These are phyloP conservation scores for Incumbomyces delicatus DNA, from an alignment of 2,329 filamentous ascomycete species.

Conservation along the genomic window DNA sequence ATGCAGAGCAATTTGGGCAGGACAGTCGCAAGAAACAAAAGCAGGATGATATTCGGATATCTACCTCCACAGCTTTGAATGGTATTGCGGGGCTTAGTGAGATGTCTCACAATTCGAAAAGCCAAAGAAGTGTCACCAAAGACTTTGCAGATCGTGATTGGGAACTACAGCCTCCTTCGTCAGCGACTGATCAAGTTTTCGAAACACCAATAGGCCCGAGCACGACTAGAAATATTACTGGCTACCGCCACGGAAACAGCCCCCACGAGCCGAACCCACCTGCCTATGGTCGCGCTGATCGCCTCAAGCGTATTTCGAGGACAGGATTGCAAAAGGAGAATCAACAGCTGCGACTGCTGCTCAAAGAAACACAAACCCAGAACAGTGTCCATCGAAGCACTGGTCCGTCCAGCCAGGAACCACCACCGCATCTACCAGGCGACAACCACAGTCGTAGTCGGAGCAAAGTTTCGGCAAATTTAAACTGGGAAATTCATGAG, in stretches of 20 bases:
- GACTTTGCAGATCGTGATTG: background rate
- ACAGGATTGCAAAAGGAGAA: constrained; percentile 20
- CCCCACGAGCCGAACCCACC: background rate
- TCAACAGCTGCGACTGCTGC: constrained; percentile 18
- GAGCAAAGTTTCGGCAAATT: background rate
- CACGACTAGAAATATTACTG: background rate
- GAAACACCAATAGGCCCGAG: background rate
- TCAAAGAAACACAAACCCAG: constrained; percentile 15
- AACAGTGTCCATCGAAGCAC: background rate
- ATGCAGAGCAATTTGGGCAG: constrained; percentile 18
- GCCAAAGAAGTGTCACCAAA: background rate
- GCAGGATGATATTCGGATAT: constrained; percentile 6
- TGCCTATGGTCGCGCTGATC: constrained; percentile 12
- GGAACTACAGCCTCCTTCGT: background rate
- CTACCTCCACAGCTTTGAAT: background rate
- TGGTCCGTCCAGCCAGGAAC: background rate
- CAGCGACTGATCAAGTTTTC: background rate
- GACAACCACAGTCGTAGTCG: background rate
- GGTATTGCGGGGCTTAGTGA: background rate
- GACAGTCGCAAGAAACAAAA: constrained; percentile 15
- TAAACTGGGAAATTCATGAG: background rate
- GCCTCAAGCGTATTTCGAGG: constrained; percentile 15
- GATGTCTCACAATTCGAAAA: background rate
- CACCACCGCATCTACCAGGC: background rate
- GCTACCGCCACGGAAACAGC: background rate